Conservation (phyloP, 257 asterid genomes). For the Datura wrightii region DNA sequence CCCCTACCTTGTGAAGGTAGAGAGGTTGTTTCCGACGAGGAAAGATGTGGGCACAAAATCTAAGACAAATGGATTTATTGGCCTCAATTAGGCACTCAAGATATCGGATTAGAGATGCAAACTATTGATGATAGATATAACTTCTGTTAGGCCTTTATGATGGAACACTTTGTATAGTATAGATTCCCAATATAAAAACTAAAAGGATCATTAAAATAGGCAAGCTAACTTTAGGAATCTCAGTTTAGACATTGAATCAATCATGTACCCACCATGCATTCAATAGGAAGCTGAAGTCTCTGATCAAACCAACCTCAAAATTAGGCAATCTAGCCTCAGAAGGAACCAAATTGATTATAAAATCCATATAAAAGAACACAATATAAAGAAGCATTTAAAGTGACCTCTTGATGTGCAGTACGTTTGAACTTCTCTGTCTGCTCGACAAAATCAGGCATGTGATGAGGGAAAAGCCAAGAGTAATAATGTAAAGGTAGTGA, state of each 20-base stretch:
- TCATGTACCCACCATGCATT: background rate
- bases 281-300: background rate
- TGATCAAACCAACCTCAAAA: slow-evolving; percentile 23
- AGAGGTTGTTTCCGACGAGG: background rate
- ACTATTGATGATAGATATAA: slow-evolving; percentile 10
- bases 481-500: background rate
- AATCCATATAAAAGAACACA: background rate
- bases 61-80: background rate
- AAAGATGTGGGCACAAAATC: slow-evolving; percentile 9
- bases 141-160: slow-evolving; percentile 11
- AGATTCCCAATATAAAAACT: background rate
- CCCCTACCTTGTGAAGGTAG: slow-evolving; percentile 15
- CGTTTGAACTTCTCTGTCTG: slow-evolving; percentile 81
- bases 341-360: background rate
- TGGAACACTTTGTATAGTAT: background rate
- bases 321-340: background rate
- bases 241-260: background rate
- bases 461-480: background rate
- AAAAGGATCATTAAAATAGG: slow-evolving; percentile 12
- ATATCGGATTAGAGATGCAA: background rate
- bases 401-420: slow-evolving; percentile 85
- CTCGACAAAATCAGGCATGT: slow-evolving; percentile 32
- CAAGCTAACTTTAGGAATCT: background rate
- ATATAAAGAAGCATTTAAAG: slow-evolving; percentile 30
- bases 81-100: background rate